Percentiles rank a stretch among this genome's conserved stretches.
Conservation (phyloP, 2,329 filamentous ascomycete species). For the Didymella arachidicola region DNA sequence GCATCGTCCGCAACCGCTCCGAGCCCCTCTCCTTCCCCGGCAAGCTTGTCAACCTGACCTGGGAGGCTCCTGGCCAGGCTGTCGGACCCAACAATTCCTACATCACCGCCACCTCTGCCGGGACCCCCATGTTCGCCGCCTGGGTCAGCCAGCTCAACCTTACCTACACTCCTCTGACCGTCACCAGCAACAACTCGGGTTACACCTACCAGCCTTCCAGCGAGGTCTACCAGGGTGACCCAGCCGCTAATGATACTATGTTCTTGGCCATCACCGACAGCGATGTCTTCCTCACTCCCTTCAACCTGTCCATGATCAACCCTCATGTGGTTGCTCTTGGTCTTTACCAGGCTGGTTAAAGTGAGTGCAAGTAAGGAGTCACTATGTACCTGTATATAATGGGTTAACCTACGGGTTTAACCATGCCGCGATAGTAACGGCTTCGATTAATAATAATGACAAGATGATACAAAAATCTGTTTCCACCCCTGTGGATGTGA, state of each 20-base stretch:
- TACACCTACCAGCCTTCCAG: slow-evolving; percentile 77
- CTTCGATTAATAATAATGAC: slow-evolving; percentile 1
- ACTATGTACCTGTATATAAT: background rate
- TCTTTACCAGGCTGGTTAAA: slow-evolving; percentile 79
- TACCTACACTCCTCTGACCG: slow-evolving; percentile 64
- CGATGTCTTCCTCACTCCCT: slow-evolving; percentile 74
- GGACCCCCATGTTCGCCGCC: slow-evolving; percentile 69
- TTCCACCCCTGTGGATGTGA: no score
- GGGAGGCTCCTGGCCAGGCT: slow-evolving; percentile 72
- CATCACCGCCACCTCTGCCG: slow-evolving; percentile 67
- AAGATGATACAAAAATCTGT: background rate
- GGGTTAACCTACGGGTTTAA: background rate
- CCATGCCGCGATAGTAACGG: background rate
- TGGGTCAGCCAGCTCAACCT: slow-evolving; percentile 77
- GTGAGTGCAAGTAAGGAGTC: background rate
- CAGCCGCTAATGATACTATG: slow-evolving; percentile 77
- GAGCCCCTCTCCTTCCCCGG: slow-evolving; percentile 78
- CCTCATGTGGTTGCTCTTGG: slow-evolving; percentile 77
- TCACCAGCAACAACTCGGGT: slow-evolving; percentile 68
- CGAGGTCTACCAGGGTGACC: slow-evolving; percentile 72
- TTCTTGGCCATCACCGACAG: slow-evolving; percentile 78
- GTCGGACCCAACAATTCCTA: slow-evolving; percentile 87
- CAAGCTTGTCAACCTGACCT: slow-evolving; percentile 72
- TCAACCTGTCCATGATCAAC: slow-evolving; percentile 77
- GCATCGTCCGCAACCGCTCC: slow-evolving; percentile 72